These are phyloP conservation scores for Dryas drummondii DNA, from an alignment of 306 rosid genomes.

Conservation along the genomic window DNA sequence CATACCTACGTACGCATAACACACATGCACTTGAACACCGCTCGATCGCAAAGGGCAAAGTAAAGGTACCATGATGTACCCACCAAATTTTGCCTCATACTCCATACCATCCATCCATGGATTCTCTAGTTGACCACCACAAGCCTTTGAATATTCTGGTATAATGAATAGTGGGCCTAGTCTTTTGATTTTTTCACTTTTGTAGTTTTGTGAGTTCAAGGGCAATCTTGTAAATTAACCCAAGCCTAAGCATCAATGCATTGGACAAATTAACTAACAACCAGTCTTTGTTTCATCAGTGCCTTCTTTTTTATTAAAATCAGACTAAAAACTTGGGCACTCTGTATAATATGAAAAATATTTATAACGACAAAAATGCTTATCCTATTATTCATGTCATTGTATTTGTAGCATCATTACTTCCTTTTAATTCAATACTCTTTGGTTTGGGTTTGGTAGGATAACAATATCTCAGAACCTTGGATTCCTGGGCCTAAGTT, in stretches of 20 bases:
- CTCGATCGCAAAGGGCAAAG: too few relatives aligned
- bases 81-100: background rate
- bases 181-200: background rate
- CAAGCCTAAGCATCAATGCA: too few relatives aligned
- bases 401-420: background rate
- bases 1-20: background rate
- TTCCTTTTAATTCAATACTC: background rate
- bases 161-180: background rate
- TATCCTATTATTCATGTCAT: background rate
- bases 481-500: constrained; percentile 57
- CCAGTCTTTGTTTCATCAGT: too few relatives aligned
- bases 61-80: too few relatives aligned
- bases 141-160: constrained; percentile 15
- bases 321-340: too few relatives aligned
- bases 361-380: too few relatives aligned
- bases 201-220: background rate
- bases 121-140: constrained; percentile 5
- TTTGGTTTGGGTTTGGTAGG: constrained; percentile 39
- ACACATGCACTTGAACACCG: background rate
- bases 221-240: background rate
- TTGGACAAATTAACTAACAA: too few relatives aligned
- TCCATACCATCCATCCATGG: constrained; percentile 1
- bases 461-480: constrained; percentile 63
- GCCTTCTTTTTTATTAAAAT: too few relatives aligned
- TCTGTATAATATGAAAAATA: too few relatives aligned